These are phyloP conservation scores for Corymbia maculata DNA, from an alignment of 345 rosid genomes.

Conservation along the genomic window DNA sequence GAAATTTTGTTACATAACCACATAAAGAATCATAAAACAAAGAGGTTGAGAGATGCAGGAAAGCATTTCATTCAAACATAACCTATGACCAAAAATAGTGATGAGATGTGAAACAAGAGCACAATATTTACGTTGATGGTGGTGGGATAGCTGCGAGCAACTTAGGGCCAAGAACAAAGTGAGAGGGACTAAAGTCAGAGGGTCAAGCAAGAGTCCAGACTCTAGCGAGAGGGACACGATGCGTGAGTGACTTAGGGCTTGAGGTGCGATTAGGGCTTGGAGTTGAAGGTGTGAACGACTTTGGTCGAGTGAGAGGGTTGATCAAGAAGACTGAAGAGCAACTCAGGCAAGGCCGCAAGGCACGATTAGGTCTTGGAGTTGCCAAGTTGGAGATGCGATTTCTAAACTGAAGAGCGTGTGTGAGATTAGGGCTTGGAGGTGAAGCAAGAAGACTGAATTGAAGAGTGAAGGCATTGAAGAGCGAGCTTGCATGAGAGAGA, in stretches of 20 bases:
- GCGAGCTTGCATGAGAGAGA: neutral
- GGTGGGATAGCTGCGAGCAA: neutral
- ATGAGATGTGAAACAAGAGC: neutral
- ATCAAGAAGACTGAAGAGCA: neutral
- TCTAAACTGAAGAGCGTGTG: neutral
- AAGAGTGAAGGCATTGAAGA: neutral
- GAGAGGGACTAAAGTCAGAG: too few species aligned
- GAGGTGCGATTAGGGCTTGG: neutral
- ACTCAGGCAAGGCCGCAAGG: neutral
- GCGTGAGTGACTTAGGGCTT: neutral
- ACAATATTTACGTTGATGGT: neutral
- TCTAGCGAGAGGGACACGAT: neutral
- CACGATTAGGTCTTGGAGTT: neutral
- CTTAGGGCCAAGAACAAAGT: neutral
- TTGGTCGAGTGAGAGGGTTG: neutral
- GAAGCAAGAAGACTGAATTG: neutral
- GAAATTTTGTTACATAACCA: neutral
- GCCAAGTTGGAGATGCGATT: neutral
- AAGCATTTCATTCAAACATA: too few species aligned
- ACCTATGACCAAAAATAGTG: too few species aligned
- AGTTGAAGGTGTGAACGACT: neutral
- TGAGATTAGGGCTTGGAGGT: neutral
- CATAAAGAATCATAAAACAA: neutral
- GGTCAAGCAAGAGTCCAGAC: too few species aligned
- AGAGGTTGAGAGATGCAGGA: neutral